Evolutionary conservation across 331 rosid genomes (phyloP).

Genomic region (Arachis monticola): DNA sequence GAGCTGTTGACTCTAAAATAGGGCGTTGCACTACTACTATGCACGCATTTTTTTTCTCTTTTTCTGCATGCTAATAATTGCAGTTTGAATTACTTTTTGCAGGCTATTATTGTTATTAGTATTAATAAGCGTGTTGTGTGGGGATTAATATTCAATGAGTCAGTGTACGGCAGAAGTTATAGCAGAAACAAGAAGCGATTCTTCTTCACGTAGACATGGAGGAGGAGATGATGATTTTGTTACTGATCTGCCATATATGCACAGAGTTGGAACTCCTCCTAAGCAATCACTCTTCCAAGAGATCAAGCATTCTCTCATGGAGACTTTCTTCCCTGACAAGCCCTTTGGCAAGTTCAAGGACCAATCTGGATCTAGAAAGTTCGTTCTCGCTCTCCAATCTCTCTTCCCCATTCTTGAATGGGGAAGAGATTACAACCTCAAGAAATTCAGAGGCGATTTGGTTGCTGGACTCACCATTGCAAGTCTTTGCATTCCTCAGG

Average conservation of each 20-base stretch:
- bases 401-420: conserved; percentile 74
- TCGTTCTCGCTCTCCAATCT: conserved; percentile 52
- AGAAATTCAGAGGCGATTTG: conserved; percentile 71
- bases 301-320: conserved; percentile 46
- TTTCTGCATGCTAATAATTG: conserved; percentile 2
- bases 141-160: conserved; percentile 50
- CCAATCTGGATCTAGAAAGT: conserved; percentile 44
- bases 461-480: conserved; percentile 90
- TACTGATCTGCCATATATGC: conserved; percentile 30
- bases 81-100: neutral
- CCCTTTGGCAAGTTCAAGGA: conserved; percentile 66
- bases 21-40: neutral
- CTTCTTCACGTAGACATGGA: conserved; percentile 48
- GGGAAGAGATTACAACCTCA: conserved; percentile 55
- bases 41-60: too few species aligned
- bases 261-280: conserved; percentile 69
- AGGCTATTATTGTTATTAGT: neutral
- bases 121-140: too few species aligned
- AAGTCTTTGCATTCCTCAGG: conserved; percentile 93
- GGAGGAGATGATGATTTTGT: neutral
- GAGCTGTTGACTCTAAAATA: conserved; percentile 27
- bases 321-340: conserved; percentile 76
- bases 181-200: conserved; percentile 40
- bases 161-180: conserved; percentile 31
- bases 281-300: conserved; percentile 56